These are phyloP conservation scores for Sophora flavescens DNA, from an alignment of 306 rosid species.

Conservation along the genomic window DNA sequence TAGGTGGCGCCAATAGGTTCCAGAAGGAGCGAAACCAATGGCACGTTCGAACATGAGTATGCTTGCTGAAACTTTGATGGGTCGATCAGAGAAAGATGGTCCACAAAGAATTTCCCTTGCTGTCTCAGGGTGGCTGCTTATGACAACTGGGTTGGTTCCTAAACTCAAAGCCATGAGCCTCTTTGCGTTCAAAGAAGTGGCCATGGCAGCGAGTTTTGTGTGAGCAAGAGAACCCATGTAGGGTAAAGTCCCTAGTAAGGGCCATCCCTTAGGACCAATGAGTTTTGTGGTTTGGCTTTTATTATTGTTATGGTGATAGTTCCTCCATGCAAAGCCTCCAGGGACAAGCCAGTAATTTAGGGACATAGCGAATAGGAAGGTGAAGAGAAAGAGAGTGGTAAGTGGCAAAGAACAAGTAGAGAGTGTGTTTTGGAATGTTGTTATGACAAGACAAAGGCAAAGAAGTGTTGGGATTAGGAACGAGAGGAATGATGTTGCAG, in stretches of 20 bases:
- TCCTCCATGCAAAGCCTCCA: constrained; percentile 92
- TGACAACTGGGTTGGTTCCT: constrained; percentile 70
- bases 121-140: constrained; percentile 88
- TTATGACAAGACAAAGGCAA: constrained; percentile 33
- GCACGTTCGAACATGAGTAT: constrained; percentile 89
- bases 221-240: constrained; percentile 75
- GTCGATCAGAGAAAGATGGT: constrained; percentile 78
- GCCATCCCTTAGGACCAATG: constrained; percentile 82
- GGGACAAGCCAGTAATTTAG: constrained; percentile 67
- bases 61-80: constrained; percentile 74
- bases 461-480: constrained; percentile 28
- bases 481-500: constrained; percentile 16
- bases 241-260: constrained; percentile 70
- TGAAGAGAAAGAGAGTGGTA: constrained; percentile 44
- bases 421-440: constrained; percentile 33
- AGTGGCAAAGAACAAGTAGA: constrained; percentile 28
- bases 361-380: constrained; percentile 45
- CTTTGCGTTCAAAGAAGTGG: constrained; percentile 56
- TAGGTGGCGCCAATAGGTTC: constrained; percentile 76
- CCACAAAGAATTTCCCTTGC: constrained; percentile 77
- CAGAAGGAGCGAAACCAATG: constrained; percentile 88
- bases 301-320: constrained; percentile 27
- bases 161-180: constrained; percentile 79
- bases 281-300: constrained; percentile 10
- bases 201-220: constrained; percentile 62